phyloP scores from a whole-genome alignment of 768 basidiomycete genomes.

The Amyloporia xantha region DNA sequence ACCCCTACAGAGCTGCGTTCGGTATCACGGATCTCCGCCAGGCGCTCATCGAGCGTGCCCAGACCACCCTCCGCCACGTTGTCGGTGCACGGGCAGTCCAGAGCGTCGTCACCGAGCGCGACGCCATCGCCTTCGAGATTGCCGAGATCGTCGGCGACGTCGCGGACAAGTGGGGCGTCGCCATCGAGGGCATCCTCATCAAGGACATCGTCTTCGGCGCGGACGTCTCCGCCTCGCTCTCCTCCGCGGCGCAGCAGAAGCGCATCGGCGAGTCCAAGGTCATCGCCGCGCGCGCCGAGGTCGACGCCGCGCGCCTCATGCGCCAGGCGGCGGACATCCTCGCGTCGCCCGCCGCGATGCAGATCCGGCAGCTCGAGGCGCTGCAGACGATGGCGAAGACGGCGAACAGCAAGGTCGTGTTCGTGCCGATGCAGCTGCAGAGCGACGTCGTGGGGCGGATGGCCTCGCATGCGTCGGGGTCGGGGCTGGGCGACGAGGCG shows the following conservation, averaged over 20 bases:
- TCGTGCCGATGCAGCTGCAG: slow-evolving; percentile 89
- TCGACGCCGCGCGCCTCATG: slow-evolving; percentile 93
- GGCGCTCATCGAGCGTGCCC: slow-evolving; percentile 77
- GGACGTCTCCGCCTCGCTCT: slow-evolving; percentile 86
- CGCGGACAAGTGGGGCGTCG: slow-evolving; percentile 94
- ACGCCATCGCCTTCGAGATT: slow-evolving; percentile 93
- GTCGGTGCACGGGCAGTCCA: slow-evolving; percentile 95
- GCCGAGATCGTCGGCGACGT: slow-evolving; percentile 92
- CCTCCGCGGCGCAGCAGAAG: slow-evolving; percentile 95
- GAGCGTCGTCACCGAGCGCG: slow-evolving; percentile 92
- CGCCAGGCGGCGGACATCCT: slow-evolving; percentile 93
- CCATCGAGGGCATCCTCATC: slow-evolving; percentile 93
- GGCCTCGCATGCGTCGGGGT: slow-evolving; percentile 16
- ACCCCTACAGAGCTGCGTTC: slow-evolving; percentile 90
- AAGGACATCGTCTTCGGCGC: slow-evolving; percentile 91
- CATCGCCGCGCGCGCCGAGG: slow-evolving; percentile 93
- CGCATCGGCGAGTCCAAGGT: slow-evolving; percentile 95
- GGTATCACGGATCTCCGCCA: slow-evolving; percentile 87
- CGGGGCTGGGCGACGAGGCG: slow-evolving; percentile 28
- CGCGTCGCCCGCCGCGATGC: slow-evolving; percentile 94
- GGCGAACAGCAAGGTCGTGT: slow-evolving; percentile 85
- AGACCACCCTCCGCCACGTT: slow-evolving; percentile 96
- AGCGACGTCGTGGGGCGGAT: slow-evolving; percentile 58
- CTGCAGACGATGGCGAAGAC: slow-evolving; percentile 93
- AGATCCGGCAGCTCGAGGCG: slow-evolving; percentile 94